These are phyloP conservation scores for Vigna hirtella DNA, from an alignment of 306 rosid genomes.

Conservation along the genomic window DNA sequence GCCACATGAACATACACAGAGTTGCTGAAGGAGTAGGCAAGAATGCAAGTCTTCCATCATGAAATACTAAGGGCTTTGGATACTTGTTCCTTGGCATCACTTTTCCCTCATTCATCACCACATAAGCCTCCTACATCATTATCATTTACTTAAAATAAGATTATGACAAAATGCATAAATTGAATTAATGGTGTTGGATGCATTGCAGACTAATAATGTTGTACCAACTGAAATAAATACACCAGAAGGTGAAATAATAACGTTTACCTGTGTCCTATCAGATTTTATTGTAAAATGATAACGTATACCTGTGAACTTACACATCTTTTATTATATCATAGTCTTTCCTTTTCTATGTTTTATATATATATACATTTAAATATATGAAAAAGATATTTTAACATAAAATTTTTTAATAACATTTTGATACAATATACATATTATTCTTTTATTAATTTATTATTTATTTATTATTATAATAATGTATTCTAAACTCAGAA, in stretches of 20 bases:
- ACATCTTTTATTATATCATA: neutral
- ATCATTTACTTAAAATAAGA: neutral
- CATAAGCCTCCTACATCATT: slow-evolving; percentile 41
- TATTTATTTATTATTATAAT: too few species aligned
- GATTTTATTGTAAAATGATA: neutral
- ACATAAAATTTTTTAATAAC: too few species aligned
- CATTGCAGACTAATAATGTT: neutral
- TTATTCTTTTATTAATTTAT: too few species aligned
- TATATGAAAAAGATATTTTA: too few species aligned
- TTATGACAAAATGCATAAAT: neutral
- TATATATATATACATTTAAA: too few species aligned
- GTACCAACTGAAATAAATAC: neutral
- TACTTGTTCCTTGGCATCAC: slow-evolving; percentile 59
- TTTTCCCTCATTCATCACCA: slow-evolving; percentile 29
- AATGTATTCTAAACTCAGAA: too few species aligned
- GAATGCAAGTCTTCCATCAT: slow-evolving; percentile 86
- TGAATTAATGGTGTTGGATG: neutral
- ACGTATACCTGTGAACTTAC: neutral
- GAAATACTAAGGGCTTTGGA: slow-evolving; percentile 79
- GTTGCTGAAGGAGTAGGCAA: slow-evolving; percentile 78
- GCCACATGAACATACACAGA: slow-evolving; percentile 74
- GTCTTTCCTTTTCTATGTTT: neutral
- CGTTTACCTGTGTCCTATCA: neutral
- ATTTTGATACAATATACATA: too few species aligned
- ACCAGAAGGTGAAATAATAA: neutral